Percentiles rank a stretch among this genome's conserved stretches.
Conservation (phyloP, 495 filamentous ascomycete species). For the Symbiotaphrina buchneri region DNA sequence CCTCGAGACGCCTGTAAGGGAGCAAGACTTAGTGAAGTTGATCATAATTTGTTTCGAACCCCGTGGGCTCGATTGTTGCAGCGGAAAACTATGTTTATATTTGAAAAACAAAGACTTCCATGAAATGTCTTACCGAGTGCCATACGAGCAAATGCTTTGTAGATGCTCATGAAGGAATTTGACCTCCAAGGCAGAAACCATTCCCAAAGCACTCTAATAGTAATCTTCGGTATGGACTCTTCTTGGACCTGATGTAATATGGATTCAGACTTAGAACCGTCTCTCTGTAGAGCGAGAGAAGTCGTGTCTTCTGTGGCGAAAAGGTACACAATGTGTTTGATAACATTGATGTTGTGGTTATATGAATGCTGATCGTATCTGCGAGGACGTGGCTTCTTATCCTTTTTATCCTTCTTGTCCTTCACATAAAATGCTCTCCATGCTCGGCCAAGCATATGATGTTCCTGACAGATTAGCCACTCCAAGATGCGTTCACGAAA, state of each 20-base stretch:
- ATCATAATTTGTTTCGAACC: too few species aligned
- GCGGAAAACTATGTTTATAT: too few species aligned
- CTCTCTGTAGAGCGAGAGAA: too few species aligned
- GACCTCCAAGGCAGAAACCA: constrained; percentile 21
- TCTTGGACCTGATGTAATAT: too few species aligned
- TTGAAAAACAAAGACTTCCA: not conserved
- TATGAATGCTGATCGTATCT: constrained; percentile 5
- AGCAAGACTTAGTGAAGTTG: too few species aligned
- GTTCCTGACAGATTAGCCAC: constrained; percentile 16
- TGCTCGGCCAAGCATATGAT: constrained; percentile 17
- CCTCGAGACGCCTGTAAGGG: constrained; percentile 18
- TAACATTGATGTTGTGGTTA: too few species aligned
- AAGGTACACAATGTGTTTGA: constrained; percentile 21
- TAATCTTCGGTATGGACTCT: too few species aligned
- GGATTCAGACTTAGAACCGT: too few species aligned
- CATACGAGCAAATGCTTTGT: constrained; percentile 29
- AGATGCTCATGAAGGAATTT: constrained; percentile 20
- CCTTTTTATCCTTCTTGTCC: constrained; percentile 14
- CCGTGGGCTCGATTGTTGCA: too few species aligned
- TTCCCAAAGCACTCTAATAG: too few species aligned
- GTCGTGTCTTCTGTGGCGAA: constrained; percentile 31
- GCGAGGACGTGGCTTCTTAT: constrained; percentile 13
- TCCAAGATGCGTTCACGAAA: constrained; percentile 14
- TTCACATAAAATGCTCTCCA: constrained; percentile 22
- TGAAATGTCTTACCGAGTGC: constrained; percentile 12